These are phyloP conservation scores for Phytophthora hibernalis DNA, from an alignment of 352 stramenopile species.

Conservation along the genomic window DNA sequence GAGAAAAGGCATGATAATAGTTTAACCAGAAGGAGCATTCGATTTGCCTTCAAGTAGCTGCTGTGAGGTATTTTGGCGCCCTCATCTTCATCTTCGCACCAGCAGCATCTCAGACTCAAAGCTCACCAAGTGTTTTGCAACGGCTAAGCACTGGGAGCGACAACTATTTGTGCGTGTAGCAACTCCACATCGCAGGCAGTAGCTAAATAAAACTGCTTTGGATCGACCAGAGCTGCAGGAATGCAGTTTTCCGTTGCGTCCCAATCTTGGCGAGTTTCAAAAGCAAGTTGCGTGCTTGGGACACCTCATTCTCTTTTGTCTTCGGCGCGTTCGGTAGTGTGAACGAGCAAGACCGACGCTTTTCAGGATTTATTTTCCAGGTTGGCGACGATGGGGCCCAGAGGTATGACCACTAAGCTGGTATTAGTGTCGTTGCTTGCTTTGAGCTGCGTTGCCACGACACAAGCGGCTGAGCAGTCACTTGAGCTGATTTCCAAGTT, in stretches of 20 bases:
- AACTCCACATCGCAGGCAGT: neutral
- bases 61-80: neutral
- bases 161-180: conserved; percentile 15
- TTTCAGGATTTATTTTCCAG: conserved; percentile 5
- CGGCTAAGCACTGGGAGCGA: neutral
- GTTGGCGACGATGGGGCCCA: conserved; percentile 26
- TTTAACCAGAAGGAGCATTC: neutral
- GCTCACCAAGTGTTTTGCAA: neutral
- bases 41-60: neutral
- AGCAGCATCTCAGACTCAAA: neutral
- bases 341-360: conserved; percentile 1
- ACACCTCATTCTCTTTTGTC: conserved; percentile 37
- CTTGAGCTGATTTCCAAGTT: conserved; percentile 26
- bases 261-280: conserved; percentile 26
- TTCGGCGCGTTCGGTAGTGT: conserved; percentile 17
- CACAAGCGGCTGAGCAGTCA: conserved; percentile 18
- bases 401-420: neutral
- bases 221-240: neutral
- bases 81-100: neutral
- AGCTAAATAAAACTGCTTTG: conserved; percentile 31
- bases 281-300: conserved; percentile 5
- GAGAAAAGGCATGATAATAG: too few species aligned
- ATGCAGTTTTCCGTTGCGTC: conserved; percentile 29
- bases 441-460: conserved; percentile 7
- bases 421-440: conserved; percentile 9